These are phyloP conservation scores for Paramarasmius palmivorus DNA, from an alignment of 1,284 basidiomycete species.

Conservation along the genomic window DNA sequence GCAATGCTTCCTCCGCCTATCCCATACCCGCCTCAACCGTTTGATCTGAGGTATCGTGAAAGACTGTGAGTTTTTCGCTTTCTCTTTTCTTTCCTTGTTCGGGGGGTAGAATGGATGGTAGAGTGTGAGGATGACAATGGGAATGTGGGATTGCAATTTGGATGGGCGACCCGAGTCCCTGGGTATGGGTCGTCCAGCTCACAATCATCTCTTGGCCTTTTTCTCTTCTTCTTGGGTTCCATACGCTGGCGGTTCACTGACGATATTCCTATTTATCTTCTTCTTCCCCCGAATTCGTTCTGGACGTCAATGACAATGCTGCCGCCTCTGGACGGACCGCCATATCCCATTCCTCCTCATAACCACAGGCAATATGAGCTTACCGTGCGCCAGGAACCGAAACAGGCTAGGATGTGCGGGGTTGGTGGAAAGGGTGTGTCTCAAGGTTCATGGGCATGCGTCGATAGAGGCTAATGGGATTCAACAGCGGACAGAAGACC, in stretches of 20 bases:
- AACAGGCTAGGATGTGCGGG: conserved; percentile 91
- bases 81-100: conserved; percentile 1
- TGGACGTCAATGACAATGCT: conserved; percentile 6
- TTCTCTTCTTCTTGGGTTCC: conserved; percentile 15
- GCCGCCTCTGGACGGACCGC: conserved; percentile 15
- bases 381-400: conserved; percentile 84
- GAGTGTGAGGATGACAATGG: neutral
- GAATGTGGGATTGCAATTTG: neutral
- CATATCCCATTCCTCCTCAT: conserved; percentile 4
- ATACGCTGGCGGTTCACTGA: neutral
- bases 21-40: conserved; percentile 12
- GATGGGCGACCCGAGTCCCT: conserved; percentile 26
- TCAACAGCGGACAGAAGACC: conserved; percentile 83
- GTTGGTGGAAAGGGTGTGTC: conserved; percentile 80
- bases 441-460: conserved; percentile 15
- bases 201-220: conserved; percentile 3
- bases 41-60: conserved; percentile 23
- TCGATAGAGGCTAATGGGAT: conserved; percentile 12
- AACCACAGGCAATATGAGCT: conserved; percentile 78
- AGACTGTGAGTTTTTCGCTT: conserved; percentile 34
- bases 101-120: neutral
- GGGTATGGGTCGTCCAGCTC: conserved; percentile 22
- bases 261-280: conserved; percentile 4
- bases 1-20: conserved; percentile 8
- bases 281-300: neutral